Conservation (phyloP, 2,329 filamentous ascomycete genomes). For the Xylariaceae sp. region DNA sequence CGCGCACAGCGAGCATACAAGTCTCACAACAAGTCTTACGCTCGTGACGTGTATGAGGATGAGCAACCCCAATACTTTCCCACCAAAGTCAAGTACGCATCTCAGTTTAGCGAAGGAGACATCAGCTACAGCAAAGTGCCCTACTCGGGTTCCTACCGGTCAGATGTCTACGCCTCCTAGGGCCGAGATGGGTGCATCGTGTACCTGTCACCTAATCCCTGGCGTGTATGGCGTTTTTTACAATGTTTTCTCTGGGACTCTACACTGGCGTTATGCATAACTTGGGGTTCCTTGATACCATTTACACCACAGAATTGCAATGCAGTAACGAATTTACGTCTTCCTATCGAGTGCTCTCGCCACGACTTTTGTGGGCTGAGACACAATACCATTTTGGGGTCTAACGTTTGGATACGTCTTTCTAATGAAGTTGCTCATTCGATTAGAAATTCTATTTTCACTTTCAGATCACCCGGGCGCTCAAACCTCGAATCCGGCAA, state of each 20-base stretch:
- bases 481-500: not conserved
- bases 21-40: conserved; percentile 9
- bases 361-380: conserved; percentile 1
- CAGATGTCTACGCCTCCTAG: conserved; percentile 7
- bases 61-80: conserved; percentile 13
- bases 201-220: conserved; percentile 11
- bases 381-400: not conserved
- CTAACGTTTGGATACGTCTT: not conserved
- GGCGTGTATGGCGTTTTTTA: conserved; percentile 6
- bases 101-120: conserved; percentile 8
- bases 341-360: conserved; percentile 7
- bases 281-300: conserved; percentile 14
- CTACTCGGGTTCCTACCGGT: conserved; percentile 10
- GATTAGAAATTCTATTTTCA: conserved; percentile 1
- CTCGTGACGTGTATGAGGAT: conserved; percentile 17
- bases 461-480: not conserved
- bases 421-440: not conserved
- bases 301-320: conserved; percentile 19
- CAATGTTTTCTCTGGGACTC: conserved; percentile 1
- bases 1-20: conserved; percentile 16
- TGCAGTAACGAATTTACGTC: conserved; percentile 30
- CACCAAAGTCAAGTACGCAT: conserved; percentile 19
- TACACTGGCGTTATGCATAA: conserved; percentile 20
- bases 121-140: conserved; percentile 14
- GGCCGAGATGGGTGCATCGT: conserved; percentile 2